These are phyloP conservation scores for Chlorophyllum brunneum DNA, from an alignment of 768 basidiomycete species.

Conservation along the genomic window DNA sequence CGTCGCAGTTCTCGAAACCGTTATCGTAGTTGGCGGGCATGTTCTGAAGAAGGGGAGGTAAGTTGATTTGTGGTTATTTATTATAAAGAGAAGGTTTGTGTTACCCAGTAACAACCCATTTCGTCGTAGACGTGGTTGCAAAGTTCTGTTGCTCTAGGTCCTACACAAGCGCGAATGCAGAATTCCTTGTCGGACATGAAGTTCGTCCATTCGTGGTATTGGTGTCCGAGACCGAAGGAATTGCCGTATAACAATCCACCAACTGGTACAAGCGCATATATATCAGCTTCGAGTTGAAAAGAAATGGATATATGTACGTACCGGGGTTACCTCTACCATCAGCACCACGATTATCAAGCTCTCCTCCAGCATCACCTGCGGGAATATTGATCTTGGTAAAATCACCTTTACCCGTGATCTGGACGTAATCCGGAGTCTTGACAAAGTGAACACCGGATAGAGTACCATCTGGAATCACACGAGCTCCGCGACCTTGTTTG, in stretches of 20 bases:
- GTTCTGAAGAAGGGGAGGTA: conserved; percentile 53
- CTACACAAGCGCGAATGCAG: conserved; percentile 72
- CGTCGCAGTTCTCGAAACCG: conserved; percentile 64
- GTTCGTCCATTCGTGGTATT: conserved; percentile 83
- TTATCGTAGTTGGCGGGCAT: conserved; percentile 66
- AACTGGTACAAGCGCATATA: conserved; percentile 35
- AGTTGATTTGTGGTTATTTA: neutral
- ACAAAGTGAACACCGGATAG: conserved; percentile 69
- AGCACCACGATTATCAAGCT: conserved; percentile 71
- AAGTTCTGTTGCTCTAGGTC: conserved; percentile 47
- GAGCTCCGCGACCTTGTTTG: conserved; percentile 66
- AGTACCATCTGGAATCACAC: conserved; percentile 65
- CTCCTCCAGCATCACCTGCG: conserved; percentile 56
- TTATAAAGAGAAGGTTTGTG: conserved; percentile 11
- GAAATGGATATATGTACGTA: conserved; percentile 16
- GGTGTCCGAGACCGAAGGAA: conserved; percentile 40
- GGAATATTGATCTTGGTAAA: conserved; percentile 64
- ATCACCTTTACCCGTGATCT: conserved; percentile 62
- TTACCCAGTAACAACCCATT: conserved; percentile 55
- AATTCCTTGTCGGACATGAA: conserved; percentile 69
- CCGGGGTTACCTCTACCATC: conserved; percentile 52
- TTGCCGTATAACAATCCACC: conserved; percentile 72
- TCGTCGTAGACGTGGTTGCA: conserved; percentile 82
- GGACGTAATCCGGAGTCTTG: conserved; percentile 60
- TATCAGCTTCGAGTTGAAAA: conserved; percentile 18